These are phyloP conservation scores for Gardenia jasminoides DNA, from an alignment of 257 asterid species.

Conservation along the genomic window DNA sequence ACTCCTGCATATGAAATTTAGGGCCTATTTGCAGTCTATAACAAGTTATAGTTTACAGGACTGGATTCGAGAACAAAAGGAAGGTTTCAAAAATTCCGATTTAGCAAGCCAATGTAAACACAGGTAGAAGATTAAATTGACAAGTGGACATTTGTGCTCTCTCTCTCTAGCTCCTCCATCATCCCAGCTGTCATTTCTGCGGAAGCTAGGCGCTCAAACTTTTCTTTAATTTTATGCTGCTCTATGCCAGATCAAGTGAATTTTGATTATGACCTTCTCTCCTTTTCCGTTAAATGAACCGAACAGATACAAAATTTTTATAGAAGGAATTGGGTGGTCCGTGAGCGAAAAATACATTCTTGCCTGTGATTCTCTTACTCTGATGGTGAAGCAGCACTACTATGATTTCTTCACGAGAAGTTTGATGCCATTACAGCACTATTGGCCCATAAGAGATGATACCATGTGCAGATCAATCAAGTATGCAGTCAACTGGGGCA, in stretches of 20 bases:
- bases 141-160: not conserved
- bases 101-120: constrained; percentile 78
- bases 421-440: constrained; percentile 77
- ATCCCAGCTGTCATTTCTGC: not conserved
- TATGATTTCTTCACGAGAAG: constrained; percentile 80
- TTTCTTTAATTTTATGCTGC: not conserved
- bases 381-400: constrained; percentile 58
- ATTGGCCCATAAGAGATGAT: constrained; percentile 76
- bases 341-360: constrained; percentile 93
- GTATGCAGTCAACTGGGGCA: constrained; percentile 86
- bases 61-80: constrained; percentile 52
- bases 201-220: not conserved
- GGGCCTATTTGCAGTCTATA: not conserved
- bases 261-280: not conserved
- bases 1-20: not conserved
- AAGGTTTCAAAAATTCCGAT: constrained; percentile 72
- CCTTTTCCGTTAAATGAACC: not conserved
- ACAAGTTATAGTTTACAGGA: constrained; percentile 27
- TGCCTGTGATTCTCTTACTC: constrained; percentile 72
- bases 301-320: constrained; percentile 74
- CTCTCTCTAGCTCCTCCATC: not conserved
- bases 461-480: constrained; percentile 75
- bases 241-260: not conserved
- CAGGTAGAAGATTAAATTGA: constrained; percentile 38
- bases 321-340: constrained; percentile 93